phyloP scores from a whole-genome alignment of 768 basidiomycete species.

The Rhodotorula sphaerocarpa region DNA sequence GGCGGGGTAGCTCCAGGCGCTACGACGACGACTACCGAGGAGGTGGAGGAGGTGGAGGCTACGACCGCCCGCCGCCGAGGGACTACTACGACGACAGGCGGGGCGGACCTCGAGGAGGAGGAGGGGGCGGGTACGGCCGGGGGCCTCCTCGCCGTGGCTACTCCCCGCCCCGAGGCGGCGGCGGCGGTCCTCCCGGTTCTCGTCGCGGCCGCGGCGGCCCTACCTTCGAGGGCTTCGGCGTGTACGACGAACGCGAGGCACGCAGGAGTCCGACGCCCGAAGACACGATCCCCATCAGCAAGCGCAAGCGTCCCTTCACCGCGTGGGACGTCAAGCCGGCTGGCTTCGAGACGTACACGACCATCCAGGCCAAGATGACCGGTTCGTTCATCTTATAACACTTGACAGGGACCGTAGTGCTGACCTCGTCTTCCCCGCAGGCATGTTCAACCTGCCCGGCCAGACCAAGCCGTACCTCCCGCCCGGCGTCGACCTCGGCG shows the following conservation, averaged over 20 bases:
- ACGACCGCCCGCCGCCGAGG: not conserved
- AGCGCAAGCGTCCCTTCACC: conserved; percentile 78
- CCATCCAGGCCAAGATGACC: conserved; percentile 96
- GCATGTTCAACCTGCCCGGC: conserved; percentile 91
- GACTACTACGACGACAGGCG: conserved; percentile 1
- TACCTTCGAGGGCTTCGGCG: conserved; percentile 47
- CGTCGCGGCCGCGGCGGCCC: conserved; percentile 52
- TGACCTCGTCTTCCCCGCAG: conserved; percentile 46
- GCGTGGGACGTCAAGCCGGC: conserved; percentile 96
- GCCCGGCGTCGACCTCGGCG: conserved; percentile 61
- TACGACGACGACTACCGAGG: conserved; percentile 23
- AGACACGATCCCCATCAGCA: conserved; percentile 67
- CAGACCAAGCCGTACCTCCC: conserved; percentile 49
- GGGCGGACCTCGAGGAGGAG: conserved; percentile 7
- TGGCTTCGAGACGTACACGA: conserved; percentile 88
- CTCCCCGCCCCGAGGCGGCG: conserved; percentile 29
- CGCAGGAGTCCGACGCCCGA: conserved; percentile 84
- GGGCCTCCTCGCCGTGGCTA: conserved; percentile 1
- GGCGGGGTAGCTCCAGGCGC: conserved; percentile 27
- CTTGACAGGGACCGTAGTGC: not conserved
- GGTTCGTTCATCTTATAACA: conserved; percentile 51
- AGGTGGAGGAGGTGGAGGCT: conserved; percentile 11
- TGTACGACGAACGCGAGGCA: conserved; percentile 57
- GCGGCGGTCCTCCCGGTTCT: conserved; percentile 35
- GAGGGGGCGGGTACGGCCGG: conserved; percentile 12